Base-by-base conservation (phyloP, 192 early-diverging fungal genomes). In the Podila epicladia region DNA sequence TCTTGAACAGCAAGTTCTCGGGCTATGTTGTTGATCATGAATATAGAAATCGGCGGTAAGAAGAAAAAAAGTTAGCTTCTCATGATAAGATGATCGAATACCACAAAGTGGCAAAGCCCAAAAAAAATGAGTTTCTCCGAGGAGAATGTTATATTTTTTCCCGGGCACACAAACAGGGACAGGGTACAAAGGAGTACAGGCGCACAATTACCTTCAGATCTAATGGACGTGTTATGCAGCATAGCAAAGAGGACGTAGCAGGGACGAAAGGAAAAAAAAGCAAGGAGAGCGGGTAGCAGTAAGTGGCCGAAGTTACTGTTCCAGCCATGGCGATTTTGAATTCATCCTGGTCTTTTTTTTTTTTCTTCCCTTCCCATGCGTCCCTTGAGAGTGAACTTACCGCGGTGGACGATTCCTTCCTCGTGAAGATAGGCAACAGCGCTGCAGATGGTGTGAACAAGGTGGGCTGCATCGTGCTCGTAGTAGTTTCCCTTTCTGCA, bases 401-500 rank as follows among this genome's bases (percentile, higher is more conserved):
- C 88, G 62, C 97, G 84, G 73, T 99, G 98, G 33, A 98, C 95
- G 24, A 98, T 91, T 13, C 91, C 92, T 26, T 93, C 84, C n/a
- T 87, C 86, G 65, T 99, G 98, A 58, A 98, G 77, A 67, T 92
- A 97, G 11, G 84, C 82, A n/a, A 98, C 91, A 17, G 94, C 96
- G 31, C 89, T 87, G 38, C 93, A 84, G 53, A 99, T 89, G 49
- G 90, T 92, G 32, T 86, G 83, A 38, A 98, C 88, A 53, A 98
- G 89, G 45, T 88, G 65, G 9, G 94, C 93, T 4, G 95, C 96
- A 68, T 97, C 95, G 5, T 82, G 65, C 80, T 99, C 98, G 69
- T 85, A 87, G 60, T 93, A 93, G 64, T 67, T 90, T 58, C 79
- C 91, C 84, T 89, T 88, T 59, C 80, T 87, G 73, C 82, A 89